A percentile compares a stretch with the other conserved stretches of the same genome.
Conservation (phyloP, 1,139 yeast species). For the Hemisphaericaspora xylofermentans region DNA sequence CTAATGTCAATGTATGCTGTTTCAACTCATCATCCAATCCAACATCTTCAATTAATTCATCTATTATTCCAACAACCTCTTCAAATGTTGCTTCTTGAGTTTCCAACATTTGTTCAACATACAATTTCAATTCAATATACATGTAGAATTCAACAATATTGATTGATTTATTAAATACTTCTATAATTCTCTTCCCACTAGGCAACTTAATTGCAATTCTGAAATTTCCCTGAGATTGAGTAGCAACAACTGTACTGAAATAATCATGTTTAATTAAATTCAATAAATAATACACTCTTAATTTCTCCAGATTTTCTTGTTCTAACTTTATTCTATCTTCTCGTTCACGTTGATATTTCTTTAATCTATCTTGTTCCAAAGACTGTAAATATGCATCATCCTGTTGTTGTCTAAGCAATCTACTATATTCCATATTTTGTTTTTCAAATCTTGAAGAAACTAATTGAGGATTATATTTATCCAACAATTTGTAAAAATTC, state of each 20-base stretch:
- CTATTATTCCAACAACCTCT: conserved; percentile 12
- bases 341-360: conserved; percentile 33
- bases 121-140: conserved; percentile 52
- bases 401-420: conserved; percentile 54
- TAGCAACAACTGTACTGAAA: conserved; percentile 14
- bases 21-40: conserved; percentile 10
- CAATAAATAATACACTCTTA: conserved; percentile 17
- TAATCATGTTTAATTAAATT: conserved; percentile 16
- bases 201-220: conserved; percentile 44
- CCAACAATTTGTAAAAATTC: conserved; percentile 36
- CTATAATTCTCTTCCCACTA: conserved; percentile 61
- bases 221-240: conserved; percentile 13
- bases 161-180: conserved; percentile 48
- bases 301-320: conserved; percentile 14
- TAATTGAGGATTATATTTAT: conserved; percentile 52
- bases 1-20: conserved; percentile 12
- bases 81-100: conserved; percentile 13
- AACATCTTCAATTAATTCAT: conserved; percentile 11
- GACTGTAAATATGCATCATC: conserved; percentile 57
- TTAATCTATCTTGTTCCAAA: conserved; percentile 42
- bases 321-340: conserved; percentile 22
- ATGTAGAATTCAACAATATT: conserved; percentile 64
- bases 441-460: conserved; percentile 50
- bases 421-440: conserved; percentile 51
- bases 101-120: conserved; percentile 15